These are phyloP conservation scores for Solanum microdontum DNA, from an alignment of 257 asterid genomes.

Conservation along the genomic window DNA sequence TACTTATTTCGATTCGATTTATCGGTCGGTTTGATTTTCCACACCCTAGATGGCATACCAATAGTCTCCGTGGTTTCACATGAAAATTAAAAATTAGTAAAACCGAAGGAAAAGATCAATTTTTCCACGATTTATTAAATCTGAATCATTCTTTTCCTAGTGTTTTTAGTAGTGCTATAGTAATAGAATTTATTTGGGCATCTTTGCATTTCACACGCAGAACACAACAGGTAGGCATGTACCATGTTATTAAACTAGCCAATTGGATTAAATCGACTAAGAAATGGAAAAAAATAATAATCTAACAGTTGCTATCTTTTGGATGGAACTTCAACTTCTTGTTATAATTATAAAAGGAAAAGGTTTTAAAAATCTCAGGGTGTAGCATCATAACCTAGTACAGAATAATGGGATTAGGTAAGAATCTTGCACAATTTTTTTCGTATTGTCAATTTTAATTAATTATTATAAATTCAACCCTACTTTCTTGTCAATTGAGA, in stretches of 20 bases:
- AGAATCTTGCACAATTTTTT: neutral
- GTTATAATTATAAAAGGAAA: neutral
- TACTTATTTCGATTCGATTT: too few relatives aligned
- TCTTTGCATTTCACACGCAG: neutral
- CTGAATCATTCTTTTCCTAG: neutral
- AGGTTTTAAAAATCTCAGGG: neutral
- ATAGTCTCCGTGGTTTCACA: neutral
- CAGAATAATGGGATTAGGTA: neutral
- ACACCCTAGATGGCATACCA: neutral
- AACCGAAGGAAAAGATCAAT: neutral
- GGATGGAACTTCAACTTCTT: neutral
- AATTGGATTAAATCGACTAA: neutral
- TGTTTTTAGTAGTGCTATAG: neutral
- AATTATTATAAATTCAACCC: neutral
- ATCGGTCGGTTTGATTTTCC: too few relatives aligned
- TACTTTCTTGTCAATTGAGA: neutral
- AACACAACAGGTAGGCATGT: neutral
- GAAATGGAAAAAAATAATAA: neutral
- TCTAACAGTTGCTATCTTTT: neutral
- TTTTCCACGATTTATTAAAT: neutral
- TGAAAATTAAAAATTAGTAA: neutral
- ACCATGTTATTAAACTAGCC: neutral
- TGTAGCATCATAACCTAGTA: neutral
- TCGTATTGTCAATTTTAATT: neutral
- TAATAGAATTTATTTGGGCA: neutral